Evolutionary conservation across 2,329 filamentous ascomycete genomes (phyloP).

Genomic region (Claviceps paspali): DNA sequence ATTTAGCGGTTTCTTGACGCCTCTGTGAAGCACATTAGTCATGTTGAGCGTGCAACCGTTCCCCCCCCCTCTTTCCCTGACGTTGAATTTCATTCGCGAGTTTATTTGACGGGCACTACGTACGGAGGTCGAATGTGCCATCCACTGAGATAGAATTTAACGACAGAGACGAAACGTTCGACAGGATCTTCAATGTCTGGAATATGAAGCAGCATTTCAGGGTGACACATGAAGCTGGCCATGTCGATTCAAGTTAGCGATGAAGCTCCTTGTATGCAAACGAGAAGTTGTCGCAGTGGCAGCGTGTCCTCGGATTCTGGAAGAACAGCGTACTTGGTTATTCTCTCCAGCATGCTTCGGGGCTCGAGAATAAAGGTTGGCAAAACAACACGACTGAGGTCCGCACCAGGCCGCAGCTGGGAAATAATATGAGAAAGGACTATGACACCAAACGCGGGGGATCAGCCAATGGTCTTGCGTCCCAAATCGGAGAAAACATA

Average conservation of each 20-base stretch:
- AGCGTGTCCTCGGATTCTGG: neutral
- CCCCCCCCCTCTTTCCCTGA: no score
- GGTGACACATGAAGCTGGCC: slow-evolving; percentile 93
- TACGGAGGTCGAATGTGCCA: slow-evolving; percentile 98
- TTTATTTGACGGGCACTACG: slow-evolving; percentile 19
- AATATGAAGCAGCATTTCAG: slow-evolving; percentile 84
- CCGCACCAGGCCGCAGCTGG: slow-evolving; percentile 85
- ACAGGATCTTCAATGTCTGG: slow-evolving; percentile 76
- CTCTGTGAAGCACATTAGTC: slow-evolving; percentile 33
- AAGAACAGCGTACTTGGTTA: slow-evolving; percentile 83
- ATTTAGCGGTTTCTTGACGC: slow-evolving; percentile 96
- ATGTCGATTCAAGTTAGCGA: slow-evolving; percentile 1
- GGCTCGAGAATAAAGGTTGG: slow-evolving; percentile 98
- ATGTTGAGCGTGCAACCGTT: neutral
- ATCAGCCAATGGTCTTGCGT: neutral
- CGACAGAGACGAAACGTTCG: slow-evolving; percentile 81
- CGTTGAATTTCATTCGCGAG: neutral
- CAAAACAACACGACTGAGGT: slow-evolving; percentile 83
- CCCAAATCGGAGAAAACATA: slow-evolving; percentile 28
- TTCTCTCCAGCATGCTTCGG: slow-evolving; percentile 93
- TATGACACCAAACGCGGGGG: slow-evolving; percentile 19
- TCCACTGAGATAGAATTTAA: slow-evolving; percentile 95
- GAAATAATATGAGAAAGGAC: slow-evolving; percentile 96
- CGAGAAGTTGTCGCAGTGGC: neutral
- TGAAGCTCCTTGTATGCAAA: neutral